phyloP scores from a whole-genome alignment of 768 basidiomycete genomes.

The Pleurotus sapidus region DNA sequence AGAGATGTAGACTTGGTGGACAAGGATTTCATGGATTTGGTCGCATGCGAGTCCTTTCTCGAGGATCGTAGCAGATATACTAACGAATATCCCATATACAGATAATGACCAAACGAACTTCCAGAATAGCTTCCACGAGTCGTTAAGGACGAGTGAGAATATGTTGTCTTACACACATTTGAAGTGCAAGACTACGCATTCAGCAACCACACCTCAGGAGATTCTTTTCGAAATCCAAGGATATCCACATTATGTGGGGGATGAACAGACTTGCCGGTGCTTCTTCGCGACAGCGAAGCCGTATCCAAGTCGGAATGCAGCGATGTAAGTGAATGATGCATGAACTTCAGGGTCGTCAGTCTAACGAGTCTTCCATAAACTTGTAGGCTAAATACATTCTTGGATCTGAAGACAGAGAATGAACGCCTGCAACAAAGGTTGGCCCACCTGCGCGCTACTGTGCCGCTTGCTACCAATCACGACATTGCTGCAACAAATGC shows the following conservation, averaged over 20 bases:
- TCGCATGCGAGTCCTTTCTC: slow-evolving; percentile 49
- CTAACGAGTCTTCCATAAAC: background rate
- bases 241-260: slow-evolving; percentile 47
- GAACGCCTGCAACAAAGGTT: slow-evolving; percentile 70
- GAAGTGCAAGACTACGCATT: slow-evolving; percentile 38
- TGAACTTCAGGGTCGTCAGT: background rate
- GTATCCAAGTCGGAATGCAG: slow-evolving; percentile 70
- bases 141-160: slow-evolving; percentile 46
- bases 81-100: slow-evolving; percentile 20
- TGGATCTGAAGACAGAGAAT: slow-evolving; percentile 89
- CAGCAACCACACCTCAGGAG: slow-evolving; percentile 32
- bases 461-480: slow-evolving; percentile 17
- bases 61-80: no score
- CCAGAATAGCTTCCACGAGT: slow-evolving; percentile 51
- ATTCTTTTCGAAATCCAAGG: slow-evolving; percentile 73
- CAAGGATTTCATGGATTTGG: slow-evolving; percentile 57
- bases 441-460: slow-evolving; percentile 33
- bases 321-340: slow-evolving; percentile 45
- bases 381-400: slow-evolving; percentile 61
- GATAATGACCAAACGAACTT: slow-evolving; percentile 60
- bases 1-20: slow-evolving; percentile 70
- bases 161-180: slow-evolving; percentile 61
- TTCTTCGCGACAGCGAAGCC: slow-evolving; percentile 77
- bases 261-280: slow-evolving; percentile 42
- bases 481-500: slow-evolving; percentile 14